phyloP scores from a whole-genome alignment of 176 grass and related monocot species.

The Bothriochloa decipiens region DNA sequence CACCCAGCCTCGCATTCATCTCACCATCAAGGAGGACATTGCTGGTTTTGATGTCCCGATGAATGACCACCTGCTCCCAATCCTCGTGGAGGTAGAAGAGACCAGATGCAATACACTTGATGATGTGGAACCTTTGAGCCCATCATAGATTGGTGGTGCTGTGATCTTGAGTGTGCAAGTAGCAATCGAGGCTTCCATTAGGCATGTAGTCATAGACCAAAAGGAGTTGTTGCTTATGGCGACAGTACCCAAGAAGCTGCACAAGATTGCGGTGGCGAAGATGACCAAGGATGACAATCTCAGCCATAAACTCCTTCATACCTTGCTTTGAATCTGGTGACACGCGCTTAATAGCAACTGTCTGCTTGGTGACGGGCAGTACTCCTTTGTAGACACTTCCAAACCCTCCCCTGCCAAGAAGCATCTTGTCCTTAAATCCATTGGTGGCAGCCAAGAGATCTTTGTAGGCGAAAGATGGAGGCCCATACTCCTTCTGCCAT shows the following conservation, averaged over 20 bases:
- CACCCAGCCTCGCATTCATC: background rate
- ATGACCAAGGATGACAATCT: background rate
- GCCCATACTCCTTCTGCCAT: too few species aligned
- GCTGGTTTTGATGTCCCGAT: slow-evolving; percentile 9
- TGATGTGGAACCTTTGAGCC: too few species aligned
- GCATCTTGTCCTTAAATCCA: background rate
- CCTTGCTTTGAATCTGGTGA: background rate
- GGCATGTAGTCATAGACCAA: background rate
- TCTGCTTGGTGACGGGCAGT: background rate
- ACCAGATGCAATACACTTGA: too few species aligned
- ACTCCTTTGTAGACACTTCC: background rate
- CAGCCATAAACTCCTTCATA: background rate
- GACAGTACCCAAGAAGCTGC: too few species aligned
- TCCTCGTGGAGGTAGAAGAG: slow-evolving; percentile 3
- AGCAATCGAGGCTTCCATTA: background rate
- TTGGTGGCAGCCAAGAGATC: background rate
- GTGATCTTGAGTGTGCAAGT: too few species aligned
- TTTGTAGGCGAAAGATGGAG: background rate
- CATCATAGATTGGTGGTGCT: too few species aligned
- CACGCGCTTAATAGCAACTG: background rate
- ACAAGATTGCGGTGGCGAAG: too few species aligned
- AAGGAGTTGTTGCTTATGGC: too few species aligned
- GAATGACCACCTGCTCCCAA: background rate
- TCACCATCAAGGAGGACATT: background rate
- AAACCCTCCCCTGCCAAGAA: background rate